Base-by-base conservation (phyloP, 345 rosid genomes). In the Salix arbutifolia region DNA sequence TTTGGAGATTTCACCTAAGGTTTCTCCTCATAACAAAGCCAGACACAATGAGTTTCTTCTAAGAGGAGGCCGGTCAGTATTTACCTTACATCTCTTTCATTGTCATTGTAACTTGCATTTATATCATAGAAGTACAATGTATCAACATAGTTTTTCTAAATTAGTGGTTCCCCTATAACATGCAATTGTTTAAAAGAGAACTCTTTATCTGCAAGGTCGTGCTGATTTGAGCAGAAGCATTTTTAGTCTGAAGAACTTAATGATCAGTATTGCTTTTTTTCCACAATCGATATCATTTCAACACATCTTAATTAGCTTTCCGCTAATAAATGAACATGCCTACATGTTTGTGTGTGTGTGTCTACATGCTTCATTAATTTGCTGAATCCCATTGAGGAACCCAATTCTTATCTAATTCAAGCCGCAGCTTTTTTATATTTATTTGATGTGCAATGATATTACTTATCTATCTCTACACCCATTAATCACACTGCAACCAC, bases 1-100 rank as follows among this genome's bases (percentile, higher is more conserved):
- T 76, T 87, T 96, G 82, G 92, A 93, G 83, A 84, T 96, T 81
- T 90, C 89, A 26, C 92, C 91, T 44, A 84, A 84, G 84, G 80
- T 73, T 86, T 81, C 86, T 77, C 84, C 81, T 19, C 79, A 74
- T 61, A 86, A 44, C 75, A 84, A 82, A 80, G 88, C 82, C 80
- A 80, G 84, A 76, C 91, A 73, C 52, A 88, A 86, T 74, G 97
- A 93, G 74, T 87, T 96, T 81, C 83, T 90, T 84, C 83, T 86
- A 77, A 90, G 83, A 78, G 89, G 97, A 71, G 92, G 94, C 77
- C 80, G 91, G 99, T 92, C 44, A 83, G 88, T 86, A 38, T 73
- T 70, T n/a, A 1, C 44, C 67, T 77, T 61, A 65, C 53, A 52
- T 69, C 13, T 75, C 35, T 84, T 81, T 6, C 2, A 46, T 75